Evolutionary conservation across 441 rosid species (phyloP).

Genomic region (Corymbia calophylla): DNA sequence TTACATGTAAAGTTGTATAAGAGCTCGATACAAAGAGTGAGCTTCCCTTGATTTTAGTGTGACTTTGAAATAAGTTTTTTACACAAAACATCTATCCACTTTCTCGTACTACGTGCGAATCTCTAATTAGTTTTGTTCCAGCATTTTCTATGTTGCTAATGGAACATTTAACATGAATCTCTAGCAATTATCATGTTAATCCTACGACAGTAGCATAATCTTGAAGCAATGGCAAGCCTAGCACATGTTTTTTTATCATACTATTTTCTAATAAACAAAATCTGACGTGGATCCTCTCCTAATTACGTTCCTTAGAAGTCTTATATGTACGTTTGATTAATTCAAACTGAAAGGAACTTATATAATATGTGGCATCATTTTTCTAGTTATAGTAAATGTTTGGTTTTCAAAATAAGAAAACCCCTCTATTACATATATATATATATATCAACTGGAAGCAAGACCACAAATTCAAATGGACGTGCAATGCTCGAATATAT

Average conservation of each 20-base stretch:
- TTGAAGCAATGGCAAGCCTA: background rate
- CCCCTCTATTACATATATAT: background rate
- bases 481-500: background rate
- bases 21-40: no score
- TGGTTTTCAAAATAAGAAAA: background rate
- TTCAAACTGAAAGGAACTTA: background rate
- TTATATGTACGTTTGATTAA: background rate
- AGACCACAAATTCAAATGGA: background rate
- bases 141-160: background rate
- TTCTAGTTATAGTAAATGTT: background rate
- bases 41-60: no score
- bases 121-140: no score
- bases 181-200: background rate
- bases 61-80: no score
- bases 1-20: background rate
- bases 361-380: background rate
- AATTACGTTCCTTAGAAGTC: background rate
- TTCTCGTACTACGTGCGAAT: background rate
- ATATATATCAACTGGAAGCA: background rate
- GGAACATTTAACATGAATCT: background rate
- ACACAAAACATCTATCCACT: background rate
- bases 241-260: background rate
- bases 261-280: background rate
- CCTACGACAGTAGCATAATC: background rate
- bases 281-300: background rate